Percentiles rank a stretch among this genome's conserved stretches.
Evolutionary conservation across 176 grass and related monocot species (phyloP).

Genomic region (Oryza punctata): DNA sequence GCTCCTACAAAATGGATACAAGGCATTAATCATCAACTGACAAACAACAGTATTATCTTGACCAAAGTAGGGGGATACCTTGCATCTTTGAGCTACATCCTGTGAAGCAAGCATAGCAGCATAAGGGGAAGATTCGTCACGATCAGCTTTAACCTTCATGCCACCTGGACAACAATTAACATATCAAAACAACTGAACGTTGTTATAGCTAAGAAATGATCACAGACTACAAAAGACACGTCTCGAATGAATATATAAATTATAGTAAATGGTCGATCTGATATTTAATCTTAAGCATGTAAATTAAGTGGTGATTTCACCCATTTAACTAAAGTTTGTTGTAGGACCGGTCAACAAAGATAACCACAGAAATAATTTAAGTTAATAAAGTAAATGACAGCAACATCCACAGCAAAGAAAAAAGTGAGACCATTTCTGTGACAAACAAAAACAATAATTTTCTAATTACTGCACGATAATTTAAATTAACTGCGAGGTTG

Average conservation of each 20-base stretch:
- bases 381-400: background rate
- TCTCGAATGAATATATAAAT: background rate
- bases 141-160: constrained; percentile 67
- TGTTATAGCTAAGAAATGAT: background rate
- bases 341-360: background rate
- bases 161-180: constrained; percentile 26
- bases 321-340: background rate
- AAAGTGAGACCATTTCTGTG: background rate
- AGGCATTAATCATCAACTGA: background rate
- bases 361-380: background rate
- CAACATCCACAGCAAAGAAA: background rate
- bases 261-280: background rate
- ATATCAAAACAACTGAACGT: background rate
- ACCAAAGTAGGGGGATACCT: constrained; percentile 23
- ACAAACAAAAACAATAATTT: background rate
- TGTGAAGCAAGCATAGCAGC: constrained; percentile 72
- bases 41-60: background rate
- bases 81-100: constrained; percentile 69
- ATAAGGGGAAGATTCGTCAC: constrained; percentile 66
- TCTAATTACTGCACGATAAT: background rate
- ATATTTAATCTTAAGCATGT: background rate
- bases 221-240: background rate
- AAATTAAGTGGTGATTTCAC: background rate
- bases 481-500: background rate
- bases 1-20: constrained; percentile 20